phyloP scores from a whole-genome alignment of 73 alveolate species.

The Symbiodinium natans region DNA sequence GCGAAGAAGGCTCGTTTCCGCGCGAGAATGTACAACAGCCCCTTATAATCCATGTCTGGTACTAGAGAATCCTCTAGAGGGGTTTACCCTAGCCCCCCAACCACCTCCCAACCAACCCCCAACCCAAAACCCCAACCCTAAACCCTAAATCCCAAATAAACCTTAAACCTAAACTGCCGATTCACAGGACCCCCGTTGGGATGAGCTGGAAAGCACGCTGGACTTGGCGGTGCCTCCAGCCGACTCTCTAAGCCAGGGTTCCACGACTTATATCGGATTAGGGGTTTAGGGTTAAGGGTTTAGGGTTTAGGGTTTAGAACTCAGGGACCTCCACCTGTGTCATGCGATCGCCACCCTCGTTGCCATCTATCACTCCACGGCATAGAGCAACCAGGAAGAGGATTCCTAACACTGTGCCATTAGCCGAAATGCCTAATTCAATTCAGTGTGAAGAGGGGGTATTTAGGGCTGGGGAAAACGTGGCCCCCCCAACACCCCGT shows the following conservation, averaged over 20 bases:
- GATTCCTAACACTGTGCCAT: too few relatives aligned
- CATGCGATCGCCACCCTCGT: too few relatives aligned
- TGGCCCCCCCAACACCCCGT: too few relatives aligned
- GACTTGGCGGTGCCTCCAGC: constrained; percentile 45
- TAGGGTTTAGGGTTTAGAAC: neutral
- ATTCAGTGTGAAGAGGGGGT: too few relatives aligned
- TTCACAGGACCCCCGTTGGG: constrained; percentile 76
- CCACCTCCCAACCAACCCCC: neutral
- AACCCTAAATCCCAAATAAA: neutral
- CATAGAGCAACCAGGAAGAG: too few relatives aligned
- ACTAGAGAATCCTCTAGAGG: neutral
- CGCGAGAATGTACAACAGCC: neutral
- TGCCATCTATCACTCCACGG: too few relatives aligned
- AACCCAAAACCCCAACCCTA: neutral
- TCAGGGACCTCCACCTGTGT: too few relatives aligned
- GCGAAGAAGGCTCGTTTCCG: neutral
- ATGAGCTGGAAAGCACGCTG: constrained; percentile 35
- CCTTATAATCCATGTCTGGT: neutral
- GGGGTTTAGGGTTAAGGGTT: neutral
- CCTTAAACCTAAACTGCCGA: neutral
- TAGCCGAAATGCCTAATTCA: too few relatives aligned
- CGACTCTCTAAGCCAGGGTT: too few relatives aligned
- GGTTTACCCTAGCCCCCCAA: neutral
- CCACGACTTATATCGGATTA: neutral
- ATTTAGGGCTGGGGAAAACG: too few relatives aligned